phyloP scores from a whole-genome alignment of 805 yeast species.

The Candida verbasci region DNA sequence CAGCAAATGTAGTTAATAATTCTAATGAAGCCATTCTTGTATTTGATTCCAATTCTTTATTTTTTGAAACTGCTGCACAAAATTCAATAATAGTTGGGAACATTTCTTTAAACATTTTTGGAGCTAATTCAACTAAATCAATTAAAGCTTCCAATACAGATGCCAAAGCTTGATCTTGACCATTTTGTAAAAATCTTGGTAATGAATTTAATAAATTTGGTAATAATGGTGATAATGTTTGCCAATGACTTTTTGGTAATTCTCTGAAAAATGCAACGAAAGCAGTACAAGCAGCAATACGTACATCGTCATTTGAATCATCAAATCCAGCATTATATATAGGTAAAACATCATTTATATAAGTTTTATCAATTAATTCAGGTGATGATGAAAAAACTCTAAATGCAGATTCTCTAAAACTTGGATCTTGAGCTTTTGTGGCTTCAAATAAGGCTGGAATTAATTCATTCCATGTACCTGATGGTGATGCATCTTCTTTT shows the following conservation, averaged over 20 bases:
- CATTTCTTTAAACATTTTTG: constrained; percentile 89
- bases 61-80: constrained; percentile 76
- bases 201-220: constrained; percentile 83
- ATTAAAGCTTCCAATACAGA: constrained; percentile 85
- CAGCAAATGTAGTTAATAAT: constrained; percentile 84
- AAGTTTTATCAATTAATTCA: constrained; percentile 59
- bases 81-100: constrained; percentile 85
- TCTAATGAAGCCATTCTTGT: constrained; percentile 88
- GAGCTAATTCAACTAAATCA: constrained; percentile 89
- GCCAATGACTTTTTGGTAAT: constrained; percentile 77
- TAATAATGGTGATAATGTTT: constrained; percentile 66
- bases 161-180: constrained; percentile 77
- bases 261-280: constrained; percentile 85
- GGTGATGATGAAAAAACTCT: constrained; percentile 87
- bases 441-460: constrained; percentile 73
- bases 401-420: constrained; percentile 84
- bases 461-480: constrained; percentile 71
- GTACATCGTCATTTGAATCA: constrained; percentile 75
- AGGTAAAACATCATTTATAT: constrained; percentile 54
- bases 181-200: constrained; percentile 75
- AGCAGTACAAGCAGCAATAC: constrained; percentile 88
- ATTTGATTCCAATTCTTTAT: constrained; percentile 70
- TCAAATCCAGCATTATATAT: constrained; percentile 78
- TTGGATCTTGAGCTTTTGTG: constrained; percentile 48
- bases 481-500: constrained; percentile 51